phyloP scores from a whole-genome alignment of 805 yeast species.

The Sugiyamaella floridensis region DNA sequence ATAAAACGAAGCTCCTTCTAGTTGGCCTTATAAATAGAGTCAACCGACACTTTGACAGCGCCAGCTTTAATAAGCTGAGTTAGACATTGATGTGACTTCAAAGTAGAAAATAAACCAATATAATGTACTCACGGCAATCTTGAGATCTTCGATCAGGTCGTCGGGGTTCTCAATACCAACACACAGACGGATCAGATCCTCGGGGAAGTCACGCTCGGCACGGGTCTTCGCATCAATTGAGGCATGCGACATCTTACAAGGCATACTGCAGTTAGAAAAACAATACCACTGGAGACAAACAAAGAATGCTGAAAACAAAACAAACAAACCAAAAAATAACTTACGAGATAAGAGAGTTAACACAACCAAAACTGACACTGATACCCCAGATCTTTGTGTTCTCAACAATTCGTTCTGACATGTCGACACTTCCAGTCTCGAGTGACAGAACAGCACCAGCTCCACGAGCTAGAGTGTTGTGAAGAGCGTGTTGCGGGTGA shows the following conservation, averaged over 20 bases:
- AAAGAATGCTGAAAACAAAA: too few relatives aligned
- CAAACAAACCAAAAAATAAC: not conserved
- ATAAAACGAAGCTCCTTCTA: too few relatives aligned
- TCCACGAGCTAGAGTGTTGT: slow-evolving; percentile 69
- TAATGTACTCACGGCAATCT: slow-evolving; percentile 46
- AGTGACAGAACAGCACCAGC: slow-evolving; percentile 85
- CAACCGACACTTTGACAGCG: slow-evolving; percentile 11
- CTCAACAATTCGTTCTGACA: slow-evolving; percentile 68
- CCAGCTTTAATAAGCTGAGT: slow-evolving; percentile 14
- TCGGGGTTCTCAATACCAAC: slow-evolving; percentile 82
- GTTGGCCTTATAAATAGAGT: not conserved
- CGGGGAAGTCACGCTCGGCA: slow-evolving; percentile 84
- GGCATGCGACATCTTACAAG: slow-evolving; percentile 96
- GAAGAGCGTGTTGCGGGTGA: slow-evolving; percentile 78
- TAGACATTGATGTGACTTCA: not conserved
- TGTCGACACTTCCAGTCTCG: slow-evolving; percentile 70
- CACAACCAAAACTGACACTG: slow-evolving; percentile 92
- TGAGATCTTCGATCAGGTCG: slow-evolving; percentile 77
- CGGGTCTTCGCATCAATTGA: slow-evolving; percentile 84
- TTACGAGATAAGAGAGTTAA: slow-evolving; percentile 73
- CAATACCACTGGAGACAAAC: not conserved
- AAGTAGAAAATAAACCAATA: not conserved
- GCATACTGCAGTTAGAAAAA: slow-evolving; percentile 39
- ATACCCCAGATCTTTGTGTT: slow-evolving; percentile 72
- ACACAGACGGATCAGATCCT: slow-evolving; percentile 82